These are phyloP conservation scores for Rutidosis leptorrhynchoides DNA, from an alignment of 129 eudicot genomes.

Conservation along the genomic window DNA sequence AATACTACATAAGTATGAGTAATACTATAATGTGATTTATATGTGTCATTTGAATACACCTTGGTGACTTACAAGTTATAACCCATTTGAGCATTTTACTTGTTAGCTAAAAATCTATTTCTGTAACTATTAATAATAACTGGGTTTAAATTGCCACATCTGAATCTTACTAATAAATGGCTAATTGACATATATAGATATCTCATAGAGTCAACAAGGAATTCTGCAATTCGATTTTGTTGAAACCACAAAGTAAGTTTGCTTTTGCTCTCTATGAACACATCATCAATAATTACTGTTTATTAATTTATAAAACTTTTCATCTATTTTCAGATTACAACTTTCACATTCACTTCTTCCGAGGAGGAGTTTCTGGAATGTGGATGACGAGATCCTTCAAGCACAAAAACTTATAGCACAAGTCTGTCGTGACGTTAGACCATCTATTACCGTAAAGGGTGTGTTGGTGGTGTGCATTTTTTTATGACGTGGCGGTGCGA, in stretches of 20 bases:
- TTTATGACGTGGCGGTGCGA: no score
- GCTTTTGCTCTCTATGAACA: background rate
- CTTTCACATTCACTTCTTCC: constrained; percentile 77
- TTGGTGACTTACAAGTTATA: background rate
- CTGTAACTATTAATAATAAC: no score
- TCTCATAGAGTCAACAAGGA: constrained; percentile 66
- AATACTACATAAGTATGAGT: background rate
- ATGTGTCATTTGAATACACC: background rate
- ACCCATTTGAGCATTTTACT: background rate
- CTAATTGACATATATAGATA: constrained; percentile 53
- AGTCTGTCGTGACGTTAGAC: no score
- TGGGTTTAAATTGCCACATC: background rate
- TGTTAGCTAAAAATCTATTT: no score
- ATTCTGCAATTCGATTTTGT: constrained; percentile 75
- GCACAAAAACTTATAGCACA: constrained; percentile 91
- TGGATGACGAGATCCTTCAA: constrained; percentile 84
- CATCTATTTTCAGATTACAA: constrained; percentile 51
- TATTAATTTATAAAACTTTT: background rate
- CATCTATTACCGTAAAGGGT: no score
- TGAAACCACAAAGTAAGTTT: constrained; percentile 75
- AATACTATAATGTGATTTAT: no score
- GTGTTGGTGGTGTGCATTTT: no score
- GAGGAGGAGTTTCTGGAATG: constrained; percentile 88
- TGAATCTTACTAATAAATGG: constrained; percentile 6
- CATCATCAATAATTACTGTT: background rate